Conservation (phyloP, 2,329 filamentous ascomycete genomes). For the Microthyrium microscopicum region DNA sequence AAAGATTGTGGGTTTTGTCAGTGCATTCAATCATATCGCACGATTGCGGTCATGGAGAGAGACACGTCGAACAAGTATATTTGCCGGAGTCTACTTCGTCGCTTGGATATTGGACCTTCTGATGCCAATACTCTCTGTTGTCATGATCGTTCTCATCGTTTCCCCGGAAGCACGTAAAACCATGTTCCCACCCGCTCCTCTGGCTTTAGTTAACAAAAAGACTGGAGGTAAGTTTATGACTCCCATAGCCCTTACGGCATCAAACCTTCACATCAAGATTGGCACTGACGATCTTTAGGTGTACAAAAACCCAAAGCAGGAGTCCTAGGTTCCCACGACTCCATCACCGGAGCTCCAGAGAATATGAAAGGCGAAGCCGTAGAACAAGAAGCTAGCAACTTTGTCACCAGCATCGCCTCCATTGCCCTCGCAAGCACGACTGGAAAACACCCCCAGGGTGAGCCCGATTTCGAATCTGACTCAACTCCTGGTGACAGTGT, state of each 20-base stretch:
- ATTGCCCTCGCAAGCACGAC: constrained; percentile 60
- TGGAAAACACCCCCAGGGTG: constrained; percentile 56
- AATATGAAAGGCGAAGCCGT: constrained; percentile 71
- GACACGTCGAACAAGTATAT: constrained; percentile 46
- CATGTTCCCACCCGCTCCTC: constrained; percentile 62
- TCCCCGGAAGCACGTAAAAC: constrained; percentile 44
- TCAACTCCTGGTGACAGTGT: constrained; percentile 30
- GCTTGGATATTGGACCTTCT: constrained; percentile 64
- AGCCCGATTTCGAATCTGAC: constrained; percentile 31
- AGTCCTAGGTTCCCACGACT: constrained; percentile 58
- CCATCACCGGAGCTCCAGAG: constrained; percentile 65
- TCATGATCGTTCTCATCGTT: constrained; percentile 47
- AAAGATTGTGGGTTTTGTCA: constrained; percentile 46
- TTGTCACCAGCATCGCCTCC: constrained; percentile 56
- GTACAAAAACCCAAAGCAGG: constrained; percentile 63
- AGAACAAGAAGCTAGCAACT: constrained; percentile 67
- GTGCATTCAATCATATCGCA: constrained; percentile 55
- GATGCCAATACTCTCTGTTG: constrained; percentile 40
- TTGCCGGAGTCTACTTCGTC: constrained; percentile 43
- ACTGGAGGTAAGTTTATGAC: too few species aligned
- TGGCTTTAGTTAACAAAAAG: constrained; percentile 52
- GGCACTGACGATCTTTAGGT: too few species aligned
- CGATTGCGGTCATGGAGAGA: constrained; percentile 69
- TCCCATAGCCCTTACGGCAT: too few species aligned
- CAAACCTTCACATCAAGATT: too few species aligned